Percentiles rank a stretch among this genome's conserved stretches.
Evolutionary conservation across 2,329 filamentous ascomycete species (phyloP).

Genomic region (Xylariaceae sp.): DNA sequence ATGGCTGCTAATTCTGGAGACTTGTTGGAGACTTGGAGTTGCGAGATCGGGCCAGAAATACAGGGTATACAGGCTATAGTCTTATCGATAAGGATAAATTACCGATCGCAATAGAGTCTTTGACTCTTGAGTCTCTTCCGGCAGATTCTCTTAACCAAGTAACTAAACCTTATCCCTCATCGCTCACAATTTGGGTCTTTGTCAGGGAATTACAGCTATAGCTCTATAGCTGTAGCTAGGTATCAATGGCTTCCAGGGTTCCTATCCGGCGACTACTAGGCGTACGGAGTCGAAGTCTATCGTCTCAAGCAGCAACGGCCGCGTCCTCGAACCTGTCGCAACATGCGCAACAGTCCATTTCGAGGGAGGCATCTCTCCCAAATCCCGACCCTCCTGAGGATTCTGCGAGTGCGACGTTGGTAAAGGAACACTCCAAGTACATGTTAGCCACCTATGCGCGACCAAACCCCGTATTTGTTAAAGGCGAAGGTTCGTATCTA

Average conservation of each 20-base stretch:
- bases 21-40: neutral
- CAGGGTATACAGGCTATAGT: neutral
- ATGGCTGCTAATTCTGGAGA: no score
- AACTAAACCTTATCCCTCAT: neutral
- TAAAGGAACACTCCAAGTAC: constrained; percentile 76
- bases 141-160: neutral
- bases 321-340: constrained; percentile 33
- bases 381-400: constrained; percentile 37
- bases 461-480: constrained; percentile 85
- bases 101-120: no score
- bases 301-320: constrained; percentile 28
- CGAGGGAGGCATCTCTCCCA: constrained; percentile 34
- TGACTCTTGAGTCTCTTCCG: neutral
- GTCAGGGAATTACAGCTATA: neutral
- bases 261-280: constrained; percentile 25
- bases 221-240: no score
- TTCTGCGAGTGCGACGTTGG: constrained; percentile 65
- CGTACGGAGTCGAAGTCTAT: constrained; percentile 26
- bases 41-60: neutral
- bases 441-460: constrained; percentile 97
- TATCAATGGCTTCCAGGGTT: constrained; percentile 35
- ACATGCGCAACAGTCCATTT: constrained; percentile 29
- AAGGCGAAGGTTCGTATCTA: constrained; percentile 82
- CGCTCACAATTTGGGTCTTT: neutral
- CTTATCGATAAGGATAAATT: neutral